Evolutionary conservation across 1,284 basidiomycete species (phyloP).

Genomic region (Ganoderma sinense): DNA sequence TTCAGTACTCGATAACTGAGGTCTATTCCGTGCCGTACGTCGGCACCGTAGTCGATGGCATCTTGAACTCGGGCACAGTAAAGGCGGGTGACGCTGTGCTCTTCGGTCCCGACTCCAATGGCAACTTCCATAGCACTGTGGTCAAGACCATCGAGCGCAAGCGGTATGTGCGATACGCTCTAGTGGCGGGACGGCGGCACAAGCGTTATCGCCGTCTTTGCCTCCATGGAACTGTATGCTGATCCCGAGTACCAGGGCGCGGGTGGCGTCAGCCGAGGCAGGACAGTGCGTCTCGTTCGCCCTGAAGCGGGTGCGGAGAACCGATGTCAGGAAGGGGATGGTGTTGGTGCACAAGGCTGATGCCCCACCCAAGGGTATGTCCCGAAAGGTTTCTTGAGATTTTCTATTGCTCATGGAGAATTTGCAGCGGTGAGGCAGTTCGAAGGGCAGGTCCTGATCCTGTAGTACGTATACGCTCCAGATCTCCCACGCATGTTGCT

Average conservation of each 20-base stretch:
- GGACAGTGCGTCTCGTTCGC: conserved; percentile 96
- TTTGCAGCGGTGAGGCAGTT: conserved; percentile 76
- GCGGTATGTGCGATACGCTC: conserved; percentile 53
- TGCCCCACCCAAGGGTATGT: conserved; percentile 73
- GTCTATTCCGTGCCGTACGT: conserved; percentile 90
- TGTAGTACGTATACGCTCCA: conserved; percentile 63
- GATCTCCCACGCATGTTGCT: neutral
- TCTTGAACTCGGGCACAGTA: conserved; percentile 80
- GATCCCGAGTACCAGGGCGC: conserved; percentile 58
- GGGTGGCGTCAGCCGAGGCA: conserved; percentile 87
- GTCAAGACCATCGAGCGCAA: conserved; percentile 97
- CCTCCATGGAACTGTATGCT: conserved; percentile 2
- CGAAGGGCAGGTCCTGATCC: conserved; percentile 85
- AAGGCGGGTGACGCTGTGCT: conserved; percentile 85
- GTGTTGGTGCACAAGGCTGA: conserved; percentile 87
- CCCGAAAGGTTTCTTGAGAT: conserved; percentile 19
- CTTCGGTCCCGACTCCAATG: conserved; percentile 93
- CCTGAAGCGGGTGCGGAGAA: conserved; percentile 87
- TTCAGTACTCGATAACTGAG: conserved; percentile 82
- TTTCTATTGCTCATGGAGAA: conserved; percentile 3
- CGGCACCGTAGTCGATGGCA: conserved; percentile 95
- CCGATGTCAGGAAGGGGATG: conserved; percentile 94
- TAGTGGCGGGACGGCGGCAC: neutral
- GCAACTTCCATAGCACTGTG: conserved; percentile 84
- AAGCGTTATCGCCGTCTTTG: neutral